Base-by-base conservation (phyloP, 2,329 filamentous ascomycete species). In the Microascus cirrosus region DNA sequence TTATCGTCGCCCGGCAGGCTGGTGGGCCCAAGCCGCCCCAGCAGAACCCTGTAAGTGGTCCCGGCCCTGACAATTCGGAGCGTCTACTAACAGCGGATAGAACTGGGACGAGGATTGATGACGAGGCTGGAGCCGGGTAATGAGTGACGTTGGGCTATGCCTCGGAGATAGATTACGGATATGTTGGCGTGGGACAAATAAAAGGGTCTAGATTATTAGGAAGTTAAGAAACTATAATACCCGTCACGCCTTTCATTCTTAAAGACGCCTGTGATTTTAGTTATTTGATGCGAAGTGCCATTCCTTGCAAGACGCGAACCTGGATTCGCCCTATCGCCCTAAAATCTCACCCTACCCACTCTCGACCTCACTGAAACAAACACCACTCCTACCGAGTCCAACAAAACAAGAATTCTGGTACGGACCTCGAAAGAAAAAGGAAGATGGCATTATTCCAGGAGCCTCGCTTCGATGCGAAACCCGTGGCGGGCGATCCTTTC, bases 1-100 rank as follows among this genome's bases (percentile, higher is more conserved):
- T 99, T 69, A 99, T 99, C 70, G 94, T 99, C 59, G 92, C 95
- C 62, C 85, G 93, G 75, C 94, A 97, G 77, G 94, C 95, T 54
- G 94, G 94, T 69, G 94, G 94, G 42, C 94, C 95, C 24, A 99
- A 99, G 81, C 93, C 93, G 59, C 94, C 94, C 34, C 92, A 89
- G 53, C 94, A 91, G 64, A 96, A 96, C 75, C 87, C 92, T 53
- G 77, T 80, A 69, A 68, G 77, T 72, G 57, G 24, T n/a, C 83
- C 83, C 68, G 86, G 25, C 7, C 34, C 42, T 2, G 11, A 22
- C 2, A 18, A n/a, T n/a, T 18, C 8, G n/a, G n/a, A 42, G 15
- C 15, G 2, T 7, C 15, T n/a, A 59, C 70, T 73, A 65, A 76
- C 66, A 7, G 36, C 12, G 45, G 1, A 22, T 58, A 80, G 77